Conservation (phyloP, 352 stramenopile species). For the Saprolegnia diclina region DNA sequence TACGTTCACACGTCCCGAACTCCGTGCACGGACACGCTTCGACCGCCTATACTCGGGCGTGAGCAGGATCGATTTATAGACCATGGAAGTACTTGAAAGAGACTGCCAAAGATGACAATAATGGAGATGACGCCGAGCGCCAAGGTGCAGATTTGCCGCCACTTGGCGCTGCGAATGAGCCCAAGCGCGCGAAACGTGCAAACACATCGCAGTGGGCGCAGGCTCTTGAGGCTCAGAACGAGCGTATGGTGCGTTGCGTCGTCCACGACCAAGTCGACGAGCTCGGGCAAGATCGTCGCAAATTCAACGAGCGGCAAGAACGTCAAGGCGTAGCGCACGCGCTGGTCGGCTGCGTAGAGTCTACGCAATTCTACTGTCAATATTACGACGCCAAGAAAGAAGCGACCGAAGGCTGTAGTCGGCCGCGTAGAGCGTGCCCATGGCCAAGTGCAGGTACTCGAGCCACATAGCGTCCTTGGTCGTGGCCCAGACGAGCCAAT, state of each 20-base stretch:
- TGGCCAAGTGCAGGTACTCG: constrained; percentile 3
- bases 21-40: constrained; percentile 14
- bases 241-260: constrained; percentile 40
- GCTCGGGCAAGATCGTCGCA: constrained; percentile 43
- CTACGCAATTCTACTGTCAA: neutral
- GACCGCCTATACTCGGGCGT: constrained; percentile 4
- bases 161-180: constrained; percentile 49
- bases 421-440: constrained; percentile 8
- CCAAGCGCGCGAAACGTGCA: constrained; percentile 57
- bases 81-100: constrained; percentile 41
- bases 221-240: constrained; percentile 56
- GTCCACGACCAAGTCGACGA: constrained; percentile 34
- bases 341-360: constrained; percentile 59
- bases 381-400: neutral
- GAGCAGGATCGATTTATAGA: neutral
- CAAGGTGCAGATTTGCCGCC: constrained; percentile 49
- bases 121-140: constrained; percentile 47
- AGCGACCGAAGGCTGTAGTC: constrained; percentile 15
- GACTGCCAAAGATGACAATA: constrained; percentile 51
- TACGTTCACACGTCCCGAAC: constrained; percentile 29
- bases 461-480: neutral
- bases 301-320: constrained; percentile 58
- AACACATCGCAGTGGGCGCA: constrained; percentile 47
- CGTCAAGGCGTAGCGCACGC: constrained; percentile 44
- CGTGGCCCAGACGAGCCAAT: constrained; percentile 17